Evolutionary conservation across 768 basidiomycete genomes (phyloP), one percentile per base, ranked within the genome.

Genomic region (Lactarius sp.): DNA sequence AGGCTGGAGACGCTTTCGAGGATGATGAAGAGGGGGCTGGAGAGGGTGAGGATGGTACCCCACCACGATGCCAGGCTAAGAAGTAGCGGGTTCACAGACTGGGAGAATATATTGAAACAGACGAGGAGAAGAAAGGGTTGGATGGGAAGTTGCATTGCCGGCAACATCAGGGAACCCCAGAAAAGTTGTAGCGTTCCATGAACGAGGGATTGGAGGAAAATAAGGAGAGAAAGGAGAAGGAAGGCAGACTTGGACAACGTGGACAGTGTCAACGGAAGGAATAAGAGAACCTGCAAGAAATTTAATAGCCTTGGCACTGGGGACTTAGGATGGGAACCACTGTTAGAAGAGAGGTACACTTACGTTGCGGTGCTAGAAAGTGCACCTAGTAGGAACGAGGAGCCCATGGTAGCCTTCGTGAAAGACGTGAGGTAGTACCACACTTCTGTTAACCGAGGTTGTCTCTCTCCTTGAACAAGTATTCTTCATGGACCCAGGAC

Each of bases 1-100:
- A 94, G 74, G 70, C 89, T 92, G 14, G 92, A 92, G 61, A 94
- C 77, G 42, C 90, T 88, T 71, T 94, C 92, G 79, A 93, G 81
- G 52, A 84, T 79, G 60, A 94, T 87, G 73, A 92, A 93, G 49
- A 87, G 73, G 2, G 91, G 91, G 2, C 88, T 88, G 1, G 83
- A 87, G 70, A 86, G 80, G 1, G 82, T 84, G 64, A 94, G 76
- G 42, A 85, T 76, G 31, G 78, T 82, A 0, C 86, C 90, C 92
- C 92, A 94, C 78, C 83, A 84, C 50, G 79, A 77, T 9, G 85
- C 81, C 16, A 85, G 81, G 13, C 76, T 79, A 10, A 81, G 68
- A 6, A 92, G 72, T 73, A 77, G 80, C 8, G 87, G 84, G 64
- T 82, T 79, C 27, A 83, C 81, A 31, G 84, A 76, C 22, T 85